Evolutionary conservation across 2,329 filamentous ascomycete species (phyloP).

Genomic region (Ascocoryne sarcoides): DNA sequence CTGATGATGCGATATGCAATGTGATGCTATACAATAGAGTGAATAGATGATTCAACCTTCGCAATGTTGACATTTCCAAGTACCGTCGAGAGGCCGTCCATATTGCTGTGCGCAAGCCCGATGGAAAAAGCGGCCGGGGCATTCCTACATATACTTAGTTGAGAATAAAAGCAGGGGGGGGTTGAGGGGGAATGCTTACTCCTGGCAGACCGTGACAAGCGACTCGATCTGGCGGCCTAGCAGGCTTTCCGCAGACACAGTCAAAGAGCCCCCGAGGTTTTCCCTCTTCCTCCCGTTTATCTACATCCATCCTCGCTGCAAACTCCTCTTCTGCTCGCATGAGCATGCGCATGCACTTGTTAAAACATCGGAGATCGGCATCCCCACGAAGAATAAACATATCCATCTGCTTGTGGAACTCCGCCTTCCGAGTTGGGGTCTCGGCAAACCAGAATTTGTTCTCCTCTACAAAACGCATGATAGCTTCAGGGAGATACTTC

Average conservation of each 20-base stretch:
- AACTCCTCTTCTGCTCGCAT: slow-evolving; percentile 13
- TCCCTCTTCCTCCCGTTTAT: neutral
- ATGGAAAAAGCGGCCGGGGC: slow-evolving; percentile 10
- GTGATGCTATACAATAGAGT: too few species aligned
- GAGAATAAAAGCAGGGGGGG: too few species aligned
- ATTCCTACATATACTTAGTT: too few species aligned
- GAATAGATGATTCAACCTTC: too few species aligned
- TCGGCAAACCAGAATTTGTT: slow-evolving; percentile 22
- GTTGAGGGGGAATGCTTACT: too few species aligned
- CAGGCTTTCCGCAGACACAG: slow-evolving; percentile 17
- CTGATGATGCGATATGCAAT: too few species aligned
- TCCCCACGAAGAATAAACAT: too few species aligned
- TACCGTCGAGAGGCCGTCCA: slow-evolving; percentile 1
- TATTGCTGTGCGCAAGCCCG: slow-evolving; percentile 2
- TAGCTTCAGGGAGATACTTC: slow-evolving; percentile 13
- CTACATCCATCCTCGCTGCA: slow-evolving; percentile 13
- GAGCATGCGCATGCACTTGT: slow-evolving; percentile 11
- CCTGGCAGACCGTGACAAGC: too few species aligned
- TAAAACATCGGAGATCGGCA: too few species aligned
- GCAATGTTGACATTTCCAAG: neutral
- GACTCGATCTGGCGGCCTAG: slow-evolving; percentile 11
- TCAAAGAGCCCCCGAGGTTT: slow-evolving; percentile 8
- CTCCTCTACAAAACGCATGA: slow-evolving; percentile 17
- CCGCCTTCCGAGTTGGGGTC: slow-evolving; percentile 11
- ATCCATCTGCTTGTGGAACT: slow-evolving; percentile 18